Conservation (phyloP, 2,329 filamentous ascomycete species). For the Aureobasidium pullulans region DNA sequence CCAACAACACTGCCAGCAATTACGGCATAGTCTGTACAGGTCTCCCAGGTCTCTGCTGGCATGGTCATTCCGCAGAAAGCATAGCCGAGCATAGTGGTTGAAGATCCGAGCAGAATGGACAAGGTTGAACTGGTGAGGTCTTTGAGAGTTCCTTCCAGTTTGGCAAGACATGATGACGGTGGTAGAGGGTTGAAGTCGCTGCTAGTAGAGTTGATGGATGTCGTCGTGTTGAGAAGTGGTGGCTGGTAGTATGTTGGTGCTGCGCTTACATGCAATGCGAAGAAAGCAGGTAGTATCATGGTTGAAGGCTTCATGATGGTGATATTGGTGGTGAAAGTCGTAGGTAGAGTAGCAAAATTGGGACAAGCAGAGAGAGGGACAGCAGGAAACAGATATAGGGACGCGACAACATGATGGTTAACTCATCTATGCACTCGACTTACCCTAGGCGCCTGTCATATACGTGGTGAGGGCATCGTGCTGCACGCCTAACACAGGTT, state of each 20-base stretch:
- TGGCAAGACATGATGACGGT: neutral
- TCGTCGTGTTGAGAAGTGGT: neutral
- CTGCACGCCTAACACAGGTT: neutral
- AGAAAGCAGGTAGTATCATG: neutral
- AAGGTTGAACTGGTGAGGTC: constrained; percentile 4
- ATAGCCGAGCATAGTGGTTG: constrained; percentile 6
- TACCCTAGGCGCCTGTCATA: neutral
- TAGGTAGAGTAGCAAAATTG: neutral
- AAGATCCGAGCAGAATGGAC: constrained; percentile 3
- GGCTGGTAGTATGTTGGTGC: neutral
- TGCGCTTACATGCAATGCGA: neutral
- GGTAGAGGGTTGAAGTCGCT: neutral
- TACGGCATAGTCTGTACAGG: constrained; percentile 5
- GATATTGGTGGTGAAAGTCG: neutral
- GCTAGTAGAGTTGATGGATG: neutral
- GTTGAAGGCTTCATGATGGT: neutral
- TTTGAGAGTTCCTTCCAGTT: neutral
- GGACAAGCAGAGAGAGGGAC: neutral
- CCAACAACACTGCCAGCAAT: constrained; percentile 3
- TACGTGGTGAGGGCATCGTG: constrained; percentile 1
- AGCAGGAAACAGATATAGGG: neutral
- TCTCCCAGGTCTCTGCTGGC: constrained; percentile 1
- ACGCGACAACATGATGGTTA: neutral
- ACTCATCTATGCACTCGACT: neutral
- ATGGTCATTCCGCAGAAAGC: neutral